Conservation (phyloP, 1,284 basidiomycete genomes). For the Fomitopsis pinicola region DNA sequence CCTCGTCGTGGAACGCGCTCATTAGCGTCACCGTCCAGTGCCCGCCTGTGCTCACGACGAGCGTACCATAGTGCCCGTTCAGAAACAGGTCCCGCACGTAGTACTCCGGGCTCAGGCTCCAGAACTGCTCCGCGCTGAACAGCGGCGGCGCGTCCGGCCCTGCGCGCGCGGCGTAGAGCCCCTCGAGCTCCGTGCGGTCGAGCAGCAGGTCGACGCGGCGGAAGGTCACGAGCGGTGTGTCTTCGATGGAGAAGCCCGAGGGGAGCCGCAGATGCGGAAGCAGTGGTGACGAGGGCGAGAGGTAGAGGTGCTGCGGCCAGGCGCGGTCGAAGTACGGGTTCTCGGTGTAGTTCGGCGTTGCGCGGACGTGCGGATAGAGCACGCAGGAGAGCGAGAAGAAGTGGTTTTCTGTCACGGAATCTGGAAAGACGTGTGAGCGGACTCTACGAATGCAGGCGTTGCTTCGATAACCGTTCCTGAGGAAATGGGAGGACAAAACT, state of each 20-base stretch:
- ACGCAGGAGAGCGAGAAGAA: conserved; percentile 67
- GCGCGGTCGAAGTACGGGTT: conserved; percentile 53
- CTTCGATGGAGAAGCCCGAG: conserved; percentile 44
- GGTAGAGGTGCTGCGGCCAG: conserved; percentile 60
- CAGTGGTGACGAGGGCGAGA: conserved; percentile 49
- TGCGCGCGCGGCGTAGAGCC: conserved; percentile 33
- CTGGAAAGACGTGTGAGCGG: conserved; percentile 26
- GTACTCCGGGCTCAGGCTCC: conserved; percentile 46
- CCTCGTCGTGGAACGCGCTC: conserved; percentile 39
- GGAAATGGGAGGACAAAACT: too few species aligned
- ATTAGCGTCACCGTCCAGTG: conserved; percentile 64
- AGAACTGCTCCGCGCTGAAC: conserved; percentile 51
- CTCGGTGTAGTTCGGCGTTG: conserved; percentile 54
- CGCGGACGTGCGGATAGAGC: conserved; percentile 60
- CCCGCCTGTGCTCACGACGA: conserved; percentile 58
- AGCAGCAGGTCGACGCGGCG: conserved; percentile 58
- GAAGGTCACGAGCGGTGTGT: conserved; percentile 60
- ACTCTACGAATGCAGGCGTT: too few species aligned
- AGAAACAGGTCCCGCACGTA: conserved; percentile 47
- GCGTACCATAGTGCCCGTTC: conserved; percentile 48
- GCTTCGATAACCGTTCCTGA: too few species aligned
- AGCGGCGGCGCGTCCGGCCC: conserved; percentile 26
- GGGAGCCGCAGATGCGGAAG: conserved; percentile 40
- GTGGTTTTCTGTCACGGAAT: conserved; percentile 66
- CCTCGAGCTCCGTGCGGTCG: conserved; percentile 42